Evolutionary conservation across 495 filamentous ascomycete genomes (phyloP).

Genomic region (Hypoxylon fuscum): DNA sequence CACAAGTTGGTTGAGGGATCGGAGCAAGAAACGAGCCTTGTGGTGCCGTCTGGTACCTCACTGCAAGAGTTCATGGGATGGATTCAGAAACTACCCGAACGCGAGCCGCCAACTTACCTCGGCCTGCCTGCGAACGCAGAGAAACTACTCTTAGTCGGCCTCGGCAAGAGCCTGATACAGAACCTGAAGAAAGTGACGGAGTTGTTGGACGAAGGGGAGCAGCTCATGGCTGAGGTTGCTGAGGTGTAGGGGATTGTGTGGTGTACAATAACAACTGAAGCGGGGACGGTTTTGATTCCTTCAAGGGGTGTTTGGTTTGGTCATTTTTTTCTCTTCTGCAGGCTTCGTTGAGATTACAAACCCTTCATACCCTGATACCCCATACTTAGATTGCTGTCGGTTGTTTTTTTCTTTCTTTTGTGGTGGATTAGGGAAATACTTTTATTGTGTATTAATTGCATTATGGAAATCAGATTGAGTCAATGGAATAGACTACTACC

Average conservation of each 20-base stretch:
- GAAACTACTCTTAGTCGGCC: conserved; percentile 90
- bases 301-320: background rate
- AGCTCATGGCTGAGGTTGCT: conserved; percentile 76
- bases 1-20: conserved; percentile 81
- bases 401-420: conserved; percentile 15
- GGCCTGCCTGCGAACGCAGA: conserved; percentile 96
- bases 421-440: conserved; percentile 4
- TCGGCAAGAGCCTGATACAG: conserved; percentile 84
- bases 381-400: conserved; percentile 22
- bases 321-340: conserved; percentile 19
- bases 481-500: background rate
- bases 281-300: no score
- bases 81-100: conserved; percentile 91
- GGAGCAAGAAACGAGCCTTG: conserved; percentile 66
- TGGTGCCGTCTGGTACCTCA: conserved; percentile 79
- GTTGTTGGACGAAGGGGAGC: conserved; percentile 92
- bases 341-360: conserved; percentile 27
- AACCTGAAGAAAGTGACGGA: conserved; percentile 84
- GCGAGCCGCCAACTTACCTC: conserved; percentile 96
- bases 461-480: conserved; percentile 7
- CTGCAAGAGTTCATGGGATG: conserved; percentile 89
- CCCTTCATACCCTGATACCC: conserved; percentile 36
- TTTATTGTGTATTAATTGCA: conserved; percentile 10
- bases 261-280: background rate
- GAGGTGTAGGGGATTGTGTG: conserved; percentile 6